Evolutionary conservation across 139 green algal genomes (phyloP), one percentile per base, ranked within the genome.

Genomic region (Chlamydomonas eustigma): DNA sequence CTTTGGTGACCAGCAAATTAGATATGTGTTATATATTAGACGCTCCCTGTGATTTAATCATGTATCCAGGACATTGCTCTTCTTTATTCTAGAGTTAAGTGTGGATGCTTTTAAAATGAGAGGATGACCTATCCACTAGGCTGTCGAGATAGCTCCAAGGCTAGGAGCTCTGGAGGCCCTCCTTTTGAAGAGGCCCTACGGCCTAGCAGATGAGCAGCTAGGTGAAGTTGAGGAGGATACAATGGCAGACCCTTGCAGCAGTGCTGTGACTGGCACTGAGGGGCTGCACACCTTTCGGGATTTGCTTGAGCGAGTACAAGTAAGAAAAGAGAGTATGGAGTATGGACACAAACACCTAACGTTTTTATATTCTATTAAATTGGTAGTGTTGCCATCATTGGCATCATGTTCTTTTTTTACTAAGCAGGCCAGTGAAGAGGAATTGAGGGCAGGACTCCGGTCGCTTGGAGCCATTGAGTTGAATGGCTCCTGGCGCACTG

Each of bases 301-400:
- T 78, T 73, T 91, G 44, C 73, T 88, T 33, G 38, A 51, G 33
- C 18, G 1, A 58, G 83, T 88, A 78, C 85, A 90, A 78, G 83
- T 83, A 64, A 0, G n/a, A n/a, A n/a, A n/a, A n/a, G n/a, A n/a
- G n/a, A n/a, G n/a, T n/a, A n/a, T n/a, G n/a, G n/a, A n/a, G n/a
- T n/a, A n/a, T n/a, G n/a, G n/a, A n/a, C n/a, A n/a, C n/a, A n/a
- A n/a, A n/a, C n/a, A n/a, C n/a, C n/a, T n/a, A n/a, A n/a, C n/a
- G n/a, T n/a, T n/a, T n/a, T n/a, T n/a, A n/a, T n/a, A n/a, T n/a
- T n/a, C n/a, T n/a, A n/a, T n/a, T n/a, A n/a, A n/a, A n/a, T n/a
- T n/a, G n/a, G n/a, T n/a, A n/a, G n/a, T n/a, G n/a, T n/a, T n/a
- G n/a, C n/a, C n/a, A n/a, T n/a, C n/a, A n/a, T n/a, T n/a, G n/a